A percentile compares a stretch with the other conserved stretches of the same genome.
Evolutionary conservation across 805 yeast species (phyloP).

Genomic region (Myxozyma geophila): DNA sequence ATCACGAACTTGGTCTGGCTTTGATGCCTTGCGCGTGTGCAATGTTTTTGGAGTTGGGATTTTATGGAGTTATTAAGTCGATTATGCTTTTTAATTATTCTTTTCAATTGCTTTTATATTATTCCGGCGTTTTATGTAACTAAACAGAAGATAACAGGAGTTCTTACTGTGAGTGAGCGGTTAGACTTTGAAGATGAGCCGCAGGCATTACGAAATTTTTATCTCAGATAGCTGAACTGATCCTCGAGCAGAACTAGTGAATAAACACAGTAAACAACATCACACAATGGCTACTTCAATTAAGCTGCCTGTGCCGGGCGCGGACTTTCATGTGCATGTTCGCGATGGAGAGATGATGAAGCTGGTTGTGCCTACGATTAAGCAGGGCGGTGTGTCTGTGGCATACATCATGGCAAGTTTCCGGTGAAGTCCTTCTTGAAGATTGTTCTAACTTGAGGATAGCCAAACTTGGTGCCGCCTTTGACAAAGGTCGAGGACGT

Average conservation of each 20-base stretch:
- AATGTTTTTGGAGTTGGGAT: neutral
- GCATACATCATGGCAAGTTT: slow-evolving; percentile 76
- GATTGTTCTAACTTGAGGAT: neutral
- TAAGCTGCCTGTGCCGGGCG: slow-evolving; percentile 50
- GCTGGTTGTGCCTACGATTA: slow-evolving; percentile 85
- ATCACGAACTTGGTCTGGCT: slow-evolving; percentile 9
- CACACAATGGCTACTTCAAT: slow-evolving; percentile 9
- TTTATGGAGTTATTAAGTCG: neutral
- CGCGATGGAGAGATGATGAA: slow-evolving; percentile 95
- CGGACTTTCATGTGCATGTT: slow-evolving; percentile 95
- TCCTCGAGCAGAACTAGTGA: neutral
- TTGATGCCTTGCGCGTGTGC: neutral
- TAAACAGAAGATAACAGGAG: too few relatives aligned
- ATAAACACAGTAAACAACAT: neutral
- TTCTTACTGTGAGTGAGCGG: neutral
- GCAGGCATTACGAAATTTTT: neutral
- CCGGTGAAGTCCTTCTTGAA: neutral
- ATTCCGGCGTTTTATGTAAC: neutral
- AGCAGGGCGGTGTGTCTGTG: slow-evolving; percentile 86
- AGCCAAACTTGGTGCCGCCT: slow-evolving; percentile 92
- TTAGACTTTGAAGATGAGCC: neutral
- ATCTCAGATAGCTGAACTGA: too few relatives aligned
- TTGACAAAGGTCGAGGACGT: slow-evolving; percentile 76
- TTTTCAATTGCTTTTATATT: neutral
- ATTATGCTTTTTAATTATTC: neutral